Base-by-base conservation (phyloP, 192 early-diverging fungal species). In the Geranomyces michiganensis region DNA sequence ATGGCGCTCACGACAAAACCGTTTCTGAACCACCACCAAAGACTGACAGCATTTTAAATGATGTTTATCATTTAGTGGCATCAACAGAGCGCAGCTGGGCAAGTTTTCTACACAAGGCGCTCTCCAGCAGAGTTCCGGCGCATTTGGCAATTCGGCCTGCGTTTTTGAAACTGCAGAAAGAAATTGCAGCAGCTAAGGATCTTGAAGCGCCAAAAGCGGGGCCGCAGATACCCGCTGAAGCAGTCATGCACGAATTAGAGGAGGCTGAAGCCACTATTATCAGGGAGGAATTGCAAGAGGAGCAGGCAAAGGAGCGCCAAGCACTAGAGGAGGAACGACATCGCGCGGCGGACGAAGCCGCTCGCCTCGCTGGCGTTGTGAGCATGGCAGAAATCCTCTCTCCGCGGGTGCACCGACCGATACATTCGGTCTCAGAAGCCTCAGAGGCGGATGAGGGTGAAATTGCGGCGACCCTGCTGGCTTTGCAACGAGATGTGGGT, bases 111-210 rank as follows among this genome's bases (percentile, higher is more conserved):
- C 32, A 64, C 32, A 41, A 21, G 44, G 62, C 62, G n/a, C 44
- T 64, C 33, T 64, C 62, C 3, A 64, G 62, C 44, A 64, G 29
- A n/a, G 62, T 64, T 45, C 62, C 62, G 5, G 62, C 62, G 17
- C 62, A 64, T 22, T 36, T 43, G 43, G 21, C 2, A 3, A 19
- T 64, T 3, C 33, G 43, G 8, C 27, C 62, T 41, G 62, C 41
- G 6, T 64, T 64, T 45, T 4, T 60, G 17, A 60, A 26, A 19
- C 9, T 32, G 31, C 7, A 60, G 27, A 26, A 30, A 17, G 17
- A 60, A 17, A 53, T 53, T n/a, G 51, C 3, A n/a, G 7, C 3
- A 7, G 51, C n/a, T n/a, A n/a, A 53, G 17, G 51, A 53, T 26
- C 17, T 53, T 53, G 51, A 53, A 7, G 17, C 51, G 3, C 51